Evolutionary conservation across 345 rosid genomes (phyloP).

Genomic region (Odontarrhena argentea): DNA sequence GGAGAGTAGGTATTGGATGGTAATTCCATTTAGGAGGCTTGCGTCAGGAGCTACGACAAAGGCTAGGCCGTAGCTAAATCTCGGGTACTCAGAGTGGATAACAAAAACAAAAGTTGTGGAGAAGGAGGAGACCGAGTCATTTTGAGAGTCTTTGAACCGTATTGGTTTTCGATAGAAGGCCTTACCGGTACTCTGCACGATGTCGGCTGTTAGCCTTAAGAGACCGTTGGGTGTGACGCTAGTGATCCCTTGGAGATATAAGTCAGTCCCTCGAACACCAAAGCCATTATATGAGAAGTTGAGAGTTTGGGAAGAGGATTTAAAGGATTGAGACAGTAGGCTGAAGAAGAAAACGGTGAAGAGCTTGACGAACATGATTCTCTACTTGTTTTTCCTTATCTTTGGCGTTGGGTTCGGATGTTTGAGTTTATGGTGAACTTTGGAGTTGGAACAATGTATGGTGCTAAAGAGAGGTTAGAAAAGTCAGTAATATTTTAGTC

Average conservation of each 20-base stretch:
- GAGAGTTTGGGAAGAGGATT: not conserved
- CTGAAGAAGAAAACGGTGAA: constrained; percentile 6
- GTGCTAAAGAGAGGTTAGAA: not conserved
- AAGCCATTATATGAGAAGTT: constrained; percentile 16
- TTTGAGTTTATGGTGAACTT: not conserved
- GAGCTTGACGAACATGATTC: constrained; percentile 13
- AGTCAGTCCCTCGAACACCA: constrained; percentile 18
- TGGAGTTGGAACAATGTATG: not conserved
- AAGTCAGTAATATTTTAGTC: not conserved
- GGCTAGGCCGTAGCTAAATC: constrained; percentile 72
- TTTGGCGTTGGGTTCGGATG: not conserved
- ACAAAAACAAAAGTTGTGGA: constrained; percentile 68
- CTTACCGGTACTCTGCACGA: constrained; percentile 52
- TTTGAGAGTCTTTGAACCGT: constrained; percentile 52
- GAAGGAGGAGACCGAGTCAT: constrained; percentile 55
- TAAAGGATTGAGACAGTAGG: constrained; percentile 4
- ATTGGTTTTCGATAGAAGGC: constrained; percentile 61
- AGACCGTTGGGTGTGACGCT: constrained; percentile 50
- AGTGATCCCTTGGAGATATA: constrained; percentile 54
- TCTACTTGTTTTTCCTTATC: too few species aligned
- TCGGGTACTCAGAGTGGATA: constrained; percentile 54
- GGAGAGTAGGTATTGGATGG: constrained; percentile 43
- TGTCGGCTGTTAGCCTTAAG: constrained; percentile 53
- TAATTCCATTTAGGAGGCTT: constrained; percentile 36
- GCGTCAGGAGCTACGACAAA: constrained; percentile 58